phyloP scores from a whole-genome alignment of 2,329 filamentous ascomycete species.

The Penicillium aurantiogriseum region DNA sequence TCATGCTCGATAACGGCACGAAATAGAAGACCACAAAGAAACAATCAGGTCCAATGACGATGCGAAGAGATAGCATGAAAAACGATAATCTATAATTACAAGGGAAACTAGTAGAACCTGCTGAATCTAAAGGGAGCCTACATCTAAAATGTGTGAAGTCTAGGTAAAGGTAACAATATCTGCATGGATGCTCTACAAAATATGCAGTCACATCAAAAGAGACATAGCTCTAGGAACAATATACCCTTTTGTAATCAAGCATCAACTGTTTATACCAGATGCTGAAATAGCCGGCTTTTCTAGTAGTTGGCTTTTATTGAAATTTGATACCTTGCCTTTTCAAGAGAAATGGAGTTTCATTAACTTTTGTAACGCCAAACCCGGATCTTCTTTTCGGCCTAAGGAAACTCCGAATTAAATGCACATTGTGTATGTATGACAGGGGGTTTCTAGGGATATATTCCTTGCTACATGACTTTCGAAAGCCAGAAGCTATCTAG shows the following conservation, averaged over 20 bases:
- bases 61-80: too few species aligned
- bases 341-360: background rate
- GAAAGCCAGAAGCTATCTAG: background rate
- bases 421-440: background rate
- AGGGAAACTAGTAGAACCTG: too few species aligned
- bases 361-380: background rate
- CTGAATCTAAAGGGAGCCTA: too few species aligned
- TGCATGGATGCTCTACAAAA: too few species aligned
- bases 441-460: background rate
- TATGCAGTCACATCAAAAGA: too few species aligned
- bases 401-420: background rate
- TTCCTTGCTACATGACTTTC: background rate
- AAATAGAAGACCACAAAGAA: too few species aligned
- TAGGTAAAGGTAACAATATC: too few species aligned
- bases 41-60: too few species aligned
- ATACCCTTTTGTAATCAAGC: background rate
- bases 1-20: too few species aligned
- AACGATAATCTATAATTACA: too few species aligned
- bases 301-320: background rate
- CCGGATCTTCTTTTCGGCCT: background rate
- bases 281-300: background rate
- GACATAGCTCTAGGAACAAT: background rate
- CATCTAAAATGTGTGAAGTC: too few species aligned
- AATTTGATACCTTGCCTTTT: background rate
- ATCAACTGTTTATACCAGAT: background rate